Conservation (phyloP, 1,284 basidiomycete genomes). For the Binderoboletus segoi region DNA sequence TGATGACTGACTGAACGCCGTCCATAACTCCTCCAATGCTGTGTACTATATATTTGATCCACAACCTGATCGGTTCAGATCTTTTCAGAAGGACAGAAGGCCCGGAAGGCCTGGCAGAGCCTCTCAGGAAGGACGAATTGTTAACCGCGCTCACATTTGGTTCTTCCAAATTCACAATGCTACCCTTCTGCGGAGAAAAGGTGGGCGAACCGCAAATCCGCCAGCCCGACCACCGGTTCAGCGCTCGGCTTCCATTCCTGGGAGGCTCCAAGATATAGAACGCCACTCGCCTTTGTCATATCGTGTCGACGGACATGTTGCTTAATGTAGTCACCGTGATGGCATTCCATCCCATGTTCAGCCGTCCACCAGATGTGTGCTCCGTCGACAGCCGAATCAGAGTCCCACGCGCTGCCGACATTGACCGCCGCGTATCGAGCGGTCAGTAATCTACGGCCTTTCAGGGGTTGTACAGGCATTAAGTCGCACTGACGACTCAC, state of each 20-base stretch:
- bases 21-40: conserved; percentile 3
- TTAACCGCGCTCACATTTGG: background rate
- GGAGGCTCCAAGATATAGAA: conserved; percentile 6
- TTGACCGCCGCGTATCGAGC: background rate
- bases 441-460: background rate
- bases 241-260: conserved; percentile 17
- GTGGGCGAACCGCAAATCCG: conserved; percentile 5
- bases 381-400: conserved; percentile 20
- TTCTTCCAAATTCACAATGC: background rate
- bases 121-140: conserved; percentile 3
- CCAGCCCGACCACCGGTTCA: background rate
- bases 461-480: conserved; percentile 1
- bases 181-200: conserved; percentile 11
- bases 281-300: conserved; percentile 27
- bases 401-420: conserved; percentile 31
- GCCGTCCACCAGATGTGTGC: background rate
- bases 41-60: conserved; percentile 5
- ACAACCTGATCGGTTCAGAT: background rate
- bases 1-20: background rate
- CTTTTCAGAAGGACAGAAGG: conserved; percentile 10
- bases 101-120: too few species aligned
- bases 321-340: conserved; percentile 17
- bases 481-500: conserved; percentile 4
- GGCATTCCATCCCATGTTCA: background rate
- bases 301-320: conserved; percentile 18